A percentile compares a stretch with the other conserved stretches of the same genome.
These are phyloP conservation scores for Colletotrichum australisinense DNA, from an alignment of 2,329 filamentous ascomycete genomes.

Conservation along the genomic window DNA sequence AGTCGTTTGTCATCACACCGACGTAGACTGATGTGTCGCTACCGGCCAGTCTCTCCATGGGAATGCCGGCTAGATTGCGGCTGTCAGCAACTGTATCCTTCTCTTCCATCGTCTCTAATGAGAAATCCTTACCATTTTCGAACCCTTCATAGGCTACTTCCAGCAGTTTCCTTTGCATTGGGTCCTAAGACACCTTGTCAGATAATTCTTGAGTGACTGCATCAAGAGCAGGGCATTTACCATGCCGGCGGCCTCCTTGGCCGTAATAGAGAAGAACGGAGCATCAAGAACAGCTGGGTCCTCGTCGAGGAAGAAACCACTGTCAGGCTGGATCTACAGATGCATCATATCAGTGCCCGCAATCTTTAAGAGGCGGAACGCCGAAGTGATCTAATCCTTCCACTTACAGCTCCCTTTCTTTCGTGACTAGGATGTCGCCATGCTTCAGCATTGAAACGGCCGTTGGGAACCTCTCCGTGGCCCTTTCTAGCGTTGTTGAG, in stretches of 20 bases:
- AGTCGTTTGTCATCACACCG: slow-evolving; percentile 48
- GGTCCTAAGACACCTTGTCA: neutral
- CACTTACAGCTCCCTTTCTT: neutral
- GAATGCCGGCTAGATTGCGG: slow-evolving; percentile 29
- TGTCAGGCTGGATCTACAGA: neutral
- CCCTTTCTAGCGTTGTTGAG: neutral
- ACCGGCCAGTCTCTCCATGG: slow-evolving; percentile 38
- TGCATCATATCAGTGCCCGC: neutral
- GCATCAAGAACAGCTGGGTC: neutral
- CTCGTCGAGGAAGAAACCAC: neutral
- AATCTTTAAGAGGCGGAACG: neutral
- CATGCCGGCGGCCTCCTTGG: slow-evolving; percentile 11
- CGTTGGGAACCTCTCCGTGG: neutral
- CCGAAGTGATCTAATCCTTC: neutral
- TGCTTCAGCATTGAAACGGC: slow-evolving; percentile 5
- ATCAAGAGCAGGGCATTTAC: neutral
- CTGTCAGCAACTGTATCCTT: neutral
- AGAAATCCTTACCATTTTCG: neutral
- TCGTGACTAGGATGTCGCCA: slow-evolving; percentile 10
- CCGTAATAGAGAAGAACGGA: slow-evolving; percentile 11
- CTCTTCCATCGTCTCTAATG: neutral
- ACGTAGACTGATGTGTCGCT: slow-evolving; percentile 46
- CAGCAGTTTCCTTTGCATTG: slow-evolving; percentile 2
- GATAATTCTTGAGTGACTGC: too few relatives aligned
- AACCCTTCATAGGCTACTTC: slow-evolving; percentile 20